Evolutionary conservation across 2,329 filamentous ascomycete genomes (phyloP).

Genomic region (Exophiala phaeomuriformis): DNA sequence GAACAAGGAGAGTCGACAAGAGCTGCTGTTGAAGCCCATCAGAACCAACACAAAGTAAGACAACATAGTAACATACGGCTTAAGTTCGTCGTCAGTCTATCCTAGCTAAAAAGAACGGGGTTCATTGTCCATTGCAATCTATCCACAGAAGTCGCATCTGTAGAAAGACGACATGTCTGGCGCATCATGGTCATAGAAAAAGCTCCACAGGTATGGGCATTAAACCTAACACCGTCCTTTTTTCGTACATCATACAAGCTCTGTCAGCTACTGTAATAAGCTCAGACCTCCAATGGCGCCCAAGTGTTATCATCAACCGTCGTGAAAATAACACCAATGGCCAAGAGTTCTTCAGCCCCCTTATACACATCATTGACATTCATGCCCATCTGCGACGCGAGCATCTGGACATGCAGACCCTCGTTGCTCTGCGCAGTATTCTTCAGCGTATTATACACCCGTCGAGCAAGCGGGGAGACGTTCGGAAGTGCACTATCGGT

Average conservation of each 20-base stretch:
- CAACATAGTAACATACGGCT: too few species aligned
- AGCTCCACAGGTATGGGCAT: background rate
- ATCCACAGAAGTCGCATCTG: constrained; percentile 35
- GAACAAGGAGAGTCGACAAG: too few species aligned
- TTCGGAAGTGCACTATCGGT: constrained; percentile 37
- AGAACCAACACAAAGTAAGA: too few species aligned
- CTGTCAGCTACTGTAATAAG: background rate
- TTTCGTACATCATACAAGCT: background rate
- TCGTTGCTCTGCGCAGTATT: constrained; percentile 66
- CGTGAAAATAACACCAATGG: constrained; percentile 70
- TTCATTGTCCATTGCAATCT: constrained; percentile 51
- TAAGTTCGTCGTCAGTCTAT: too few species aligned
- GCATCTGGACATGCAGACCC: constrained; percentile 71
- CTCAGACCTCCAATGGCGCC: constrained; percentile 61
- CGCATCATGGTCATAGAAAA: background rate
- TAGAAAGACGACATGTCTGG: constrained; percentile 40
- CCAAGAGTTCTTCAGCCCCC: constrained; percentile 74
- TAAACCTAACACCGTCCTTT: background rate
- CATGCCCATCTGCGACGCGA: constrained; percentile 60
- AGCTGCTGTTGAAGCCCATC: too few species aligned
- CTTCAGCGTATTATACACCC: constrained; percentile 64
- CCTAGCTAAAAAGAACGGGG: too few species aligned
- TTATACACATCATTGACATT: constrained; percentile 62
- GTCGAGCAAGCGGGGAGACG: constrained; percentile 54
- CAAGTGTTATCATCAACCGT: constrained; percentile 91